phyloP scores from a whole-genome alignment of 2,329 filamentous ascomycete species.

The Colletotrichum sublineola region DNA sequence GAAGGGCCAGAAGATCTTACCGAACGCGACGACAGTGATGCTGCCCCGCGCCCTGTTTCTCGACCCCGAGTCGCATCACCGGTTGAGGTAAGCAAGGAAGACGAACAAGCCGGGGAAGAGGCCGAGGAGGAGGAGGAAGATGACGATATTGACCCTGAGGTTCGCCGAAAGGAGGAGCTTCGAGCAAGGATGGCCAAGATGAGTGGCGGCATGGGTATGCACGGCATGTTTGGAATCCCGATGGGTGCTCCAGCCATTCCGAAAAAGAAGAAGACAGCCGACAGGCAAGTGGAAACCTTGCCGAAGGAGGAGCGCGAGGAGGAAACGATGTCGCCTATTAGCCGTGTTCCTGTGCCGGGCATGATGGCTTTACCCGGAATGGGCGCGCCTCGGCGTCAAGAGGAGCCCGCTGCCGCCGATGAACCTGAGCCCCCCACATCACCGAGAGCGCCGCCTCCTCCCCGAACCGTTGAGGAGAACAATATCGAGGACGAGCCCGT shows the following conservation, averaged over 20 bases:
- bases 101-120: slow-evolving; percentile 64
- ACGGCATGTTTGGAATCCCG: slow-evolving; percentile 89
- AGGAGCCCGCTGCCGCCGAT: slow-evolving; percentile 61
- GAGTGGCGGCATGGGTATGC: slow-evolving; percentile 97
- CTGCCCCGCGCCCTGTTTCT: slow-evolving; percentile 57
- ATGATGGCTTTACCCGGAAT: slow-evolving; percentile 81
- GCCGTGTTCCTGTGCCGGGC: slow-evolving; percentile 65
- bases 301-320: slow-evolving; percentile 59
- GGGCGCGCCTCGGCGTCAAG: slow-evolving; percentile 67
- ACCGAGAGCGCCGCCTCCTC: slow-evolving; percentile 55
- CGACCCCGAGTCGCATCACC: slow-evolving; percentile 56
- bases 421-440: slow-evolving; percentile 59
- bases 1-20: slow-evolving; percentile 72
- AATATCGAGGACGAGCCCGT: slow-evolving; percentile 51
- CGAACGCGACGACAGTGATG: slow-evolving; percentile 82
- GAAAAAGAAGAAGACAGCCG: slow-evolving; percentile 68
- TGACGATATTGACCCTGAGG: slow-evolving; percentile 89
- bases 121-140: slow-evolving; percentile 81
- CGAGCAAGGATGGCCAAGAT: slow-evolving; percentile 98
- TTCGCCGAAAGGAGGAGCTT: slow-evolving; percentile 86
- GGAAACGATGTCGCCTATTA: slow-evolving; percentile 55
- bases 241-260: slow-evolving; percentile 63
- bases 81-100: slow-evolving; percentile 50
- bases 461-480: slow-evolving; percentile 65
- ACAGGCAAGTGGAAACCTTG: slow-evolving; percentile 53